Evolutionary conservation across 129 eudicot genomes (phyloP), one percentile per base, ranked within the genome.

Genomic region (Gnaphalium uliginosum): DNA sequence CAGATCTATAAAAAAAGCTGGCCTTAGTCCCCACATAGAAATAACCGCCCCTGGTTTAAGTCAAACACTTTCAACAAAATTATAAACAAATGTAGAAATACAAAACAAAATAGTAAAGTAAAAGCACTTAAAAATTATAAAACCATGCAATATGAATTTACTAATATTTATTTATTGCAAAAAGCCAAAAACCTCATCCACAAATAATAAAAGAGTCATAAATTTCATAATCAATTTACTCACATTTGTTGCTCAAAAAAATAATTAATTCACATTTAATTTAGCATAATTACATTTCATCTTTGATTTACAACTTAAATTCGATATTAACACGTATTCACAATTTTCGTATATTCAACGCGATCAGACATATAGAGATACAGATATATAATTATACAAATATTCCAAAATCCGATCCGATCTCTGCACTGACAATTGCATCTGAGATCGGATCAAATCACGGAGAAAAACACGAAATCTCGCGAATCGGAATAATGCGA

Each of bases 401-500:
- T n/a, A n/a, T 24, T 50, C 21, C 21, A 29, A 66, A 71, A 71
- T 71, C 78, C 74, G 86, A 79, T 82, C 82, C 75, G 83, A 85
- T 85, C 85, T 74, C 68, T 5, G 25, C 73, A 39, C 61, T 33
- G 51, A 24, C 32, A 61, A 32, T 75, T 60, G 2, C 56, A 74
- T 75, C 10, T 24, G 61, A 73, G 82, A 85, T 78, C 84, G 73
- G 71, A 54, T 19, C 64, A 73, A 81, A 84, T 15, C 62, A 9
- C 53, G 25, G 11, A 60, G 15, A 29, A 60, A 74, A 68, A 69
- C 68, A 57, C 67, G 32, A 68, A 18, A 59, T 53, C 60, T 69
- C 35, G 5, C 59, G 4, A 62, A 78, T 61, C 41, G 19, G 63
- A 78, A 69, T 29, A 27, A 71, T 32, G 4, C 48, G 41, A 78